These are phyloP conservation scores for Phytophthora sansomeana DNA, from an alignment of 352 stramenopile genomes.

Conservation along the genomic window DNA sequence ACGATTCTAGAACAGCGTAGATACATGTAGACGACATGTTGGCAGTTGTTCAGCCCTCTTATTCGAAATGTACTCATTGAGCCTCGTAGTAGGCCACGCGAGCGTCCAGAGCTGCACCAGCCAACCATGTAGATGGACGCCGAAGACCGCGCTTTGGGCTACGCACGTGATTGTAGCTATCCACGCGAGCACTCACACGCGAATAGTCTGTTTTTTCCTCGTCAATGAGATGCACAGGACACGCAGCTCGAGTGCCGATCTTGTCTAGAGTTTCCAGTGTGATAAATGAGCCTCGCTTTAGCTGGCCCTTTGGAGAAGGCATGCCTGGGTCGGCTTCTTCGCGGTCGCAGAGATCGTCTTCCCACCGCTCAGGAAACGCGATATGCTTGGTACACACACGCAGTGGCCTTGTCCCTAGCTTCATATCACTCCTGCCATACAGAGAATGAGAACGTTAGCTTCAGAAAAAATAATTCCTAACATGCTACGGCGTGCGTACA, in stretches of 20 bases:
- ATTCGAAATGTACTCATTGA: conserved; percentile 15
- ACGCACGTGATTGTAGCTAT: conserved; percentile 68
- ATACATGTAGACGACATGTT: not conserved
- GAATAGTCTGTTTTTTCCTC: conserved; percentile 68
- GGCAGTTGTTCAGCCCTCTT: not conserved
- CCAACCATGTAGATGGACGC: conserved; percentile 63
- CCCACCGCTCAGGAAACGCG: conserved; percentile 49
- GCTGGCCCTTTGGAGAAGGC: conserved; percentile 59
- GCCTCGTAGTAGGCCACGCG: conserved; percentile 33
- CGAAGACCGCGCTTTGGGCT: conserved; percentile 57
- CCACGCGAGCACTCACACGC: conserved; percentile 54
- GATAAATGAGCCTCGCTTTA: conserved; percentile 61
- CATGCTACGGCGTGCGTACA: conserved; percentile 49
- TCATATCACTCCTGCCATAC: conserved; percentile 70
- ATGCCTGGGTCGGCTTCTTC: conserved; percentile 58
- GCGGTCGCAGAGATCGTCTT: conserved; percentile 28
- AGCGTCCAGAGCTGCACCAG: conserved; percentile 38
- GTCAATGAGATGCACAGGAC: conserved; percentile 71
- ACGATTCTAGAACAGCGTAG: not conserved
- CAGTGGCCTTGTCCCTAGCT: conserved; percentile 68
- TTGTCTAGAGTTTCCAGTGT: conserved; percentile 78
- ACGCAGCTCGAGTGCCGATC: conserved; percentile 76
- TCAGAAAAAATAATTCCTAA: not conserved
- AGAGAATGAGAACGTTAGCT: not conserved
- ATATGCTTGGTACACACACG: conserved; percentile 54